A percentile compares a stretch with the other conserved stretches of the same genome.
These are phyloP conservation scores for Rhododendron ferrugineum DNA, from an alignment of 148 eudicot species.

Conservation along the genomic window DNA sequence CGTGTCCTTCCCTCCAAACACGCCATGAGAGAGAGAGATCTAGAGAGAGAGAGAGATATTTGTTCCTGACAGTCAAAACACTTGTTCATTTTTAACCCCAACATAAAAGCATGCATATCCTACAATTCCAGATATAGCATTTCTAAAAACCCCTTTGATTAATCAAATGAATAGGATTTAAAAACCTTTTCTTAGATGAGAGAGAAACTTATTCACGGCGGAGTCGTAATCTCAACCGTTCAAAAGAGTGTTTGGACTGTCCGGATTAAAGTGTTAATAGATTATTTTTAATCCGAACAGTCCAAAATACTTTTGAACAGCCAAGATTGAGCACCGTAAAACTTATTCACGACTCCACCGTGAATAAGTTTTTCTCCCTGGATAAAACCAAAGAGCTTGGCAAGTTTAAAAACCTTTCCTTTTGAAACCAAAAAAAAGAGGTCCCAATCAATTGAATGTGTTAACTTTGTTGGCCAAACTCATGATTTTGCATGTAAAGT, in stretches of 20 bases:
- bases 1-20: not conserved
- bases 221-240: too few relatives aligned
- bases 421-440: not conserved
- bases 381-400: not conserved
- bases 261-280: too few relatives aligned
- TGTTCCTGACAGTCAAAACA: not conserved
- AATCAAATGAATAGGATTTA: not conserved
- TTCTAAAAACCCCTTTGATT: not conserved
- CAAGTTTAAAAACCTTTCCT: not conserved
- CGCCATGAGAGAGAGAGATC: not conserved
- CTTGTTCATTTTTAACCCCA: not conserved
- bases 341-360: too few relatives aligned
- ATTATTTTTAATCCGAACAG: too few relatives aligned
- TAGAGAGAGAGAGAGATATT: too few relatives aligned
- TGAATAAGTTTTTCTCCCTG: too few relatives aligned
- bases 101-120: not conserved
- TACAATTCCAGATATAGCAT: not conserved
- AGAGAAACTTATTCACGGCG: too few relatives aligned
- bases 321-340: too few relatives aligned
- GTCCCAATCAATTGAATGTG: not conserved
- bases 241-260: too few relatives aligned
- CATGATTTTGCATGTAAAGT: slow-evolving; percentile 10
- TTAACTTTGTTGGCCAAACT: slow-evolving; percentile 3
- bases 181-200: too few relatives aligned
- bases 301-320: too few relatives aligned